Conservation (phyloP, 768 basidiomycete genomes). For the Crepidotus variabilis region DNA sequence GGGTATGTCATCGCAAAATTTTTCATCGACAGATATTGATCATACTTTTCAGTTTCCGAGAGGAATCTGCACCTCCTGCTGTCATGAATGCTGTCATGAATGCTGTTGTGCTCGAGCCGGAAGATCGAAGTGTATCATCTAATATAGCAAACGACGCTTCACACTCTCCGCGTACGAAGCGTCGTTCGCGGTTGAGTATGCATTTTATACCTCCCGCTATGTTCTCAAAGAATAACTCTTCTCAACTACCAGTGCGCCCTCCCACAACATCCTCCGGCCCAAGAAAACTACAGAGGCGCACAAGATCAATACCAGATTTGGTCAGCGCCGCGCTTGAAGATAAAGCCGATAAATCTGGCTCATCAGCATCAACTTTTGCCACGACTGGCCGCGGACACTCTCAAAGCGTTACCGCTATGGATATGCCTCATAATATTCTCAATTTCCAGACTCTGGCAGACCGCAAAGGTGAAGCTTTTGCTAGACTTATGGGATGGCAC, state of each 20-base stretch:
- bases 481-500: slow-evolving; percentile 63
- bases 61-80: slow-evolving; percentile 51
- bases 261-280: slow-evolving; percentile 24
- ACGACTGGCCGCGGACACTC: slow-evolving; percentile 63
- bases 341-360: slow-evolving; percentile 18
- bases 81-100: slow-evolving; percentile 42
- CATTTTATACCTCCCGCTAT: slow-evolving; percentile 50
- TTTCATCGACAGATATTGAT: background rate
- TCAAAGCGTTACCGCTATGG: slow-evolving; percentile 73
- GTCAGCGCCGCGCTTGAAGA: slow-evolving; percentile 21
- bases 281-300: slow-evolving; percentile 61
- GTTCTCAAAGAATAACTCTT: slow-evolving; percentile 37
- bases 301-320: slow-evolving; percentile 70
- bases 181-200: slow-evolving; percentile 67
- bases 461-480: slow-evolving; percentile 52
- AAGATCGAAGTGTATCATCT: slow-evolving; percentile 35
- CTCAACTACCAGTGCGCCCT: slow-evolving; percentile 24
- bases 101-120: slow-evolving; percentile 30
- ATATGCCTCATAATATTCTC: slow-evolving; percentile 44
- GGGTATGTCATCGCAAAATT: slow-evolving; percentile 38
- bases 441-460: slow-evolving; percentile 22
- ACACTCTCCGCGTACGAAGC: slow-evolving; percentile 41
- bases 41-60: slow-evolving; percentile 44
- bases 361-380: slow-evolving; percentile 20
- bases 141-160: slow-evolving; percentile 30